Conservation (phyloP, 1,139 yeast genomes). For the Yamadazyma kanchanaburiensis region DNA sequence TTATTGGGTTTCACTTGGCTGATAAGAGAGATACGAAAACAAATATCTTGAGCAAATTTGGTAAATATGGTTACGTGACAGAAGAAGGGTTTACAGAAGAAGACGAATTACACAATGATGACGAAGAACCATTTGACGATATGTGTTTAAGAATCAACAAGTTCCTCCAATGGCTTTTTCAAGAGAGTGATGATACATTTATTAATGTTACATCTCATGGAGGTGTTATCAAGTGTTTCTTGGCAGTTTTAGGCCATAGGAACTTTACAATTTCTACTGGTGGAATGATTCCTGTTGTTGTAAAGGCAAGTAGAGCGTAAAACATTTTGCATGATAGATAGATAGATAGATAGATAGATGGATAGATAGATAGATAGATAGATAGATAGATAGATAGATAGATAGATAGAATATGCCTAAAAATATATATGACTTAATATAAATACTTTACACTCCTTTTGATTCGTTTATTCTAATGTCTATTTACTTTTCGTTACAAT, state of each 20-base stretch:
- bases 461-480: no score
- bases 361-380: no score
- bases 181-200: constrained; percentile 19
- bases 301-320: constrained; percentile 37
- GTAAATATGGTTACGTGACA: constrained; percentile 17
- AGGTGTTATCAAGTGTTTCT: constrained; percentile 56
- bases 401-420: no score
- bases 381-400: no score
- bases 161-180: constrained; percentile 40
- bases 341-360: no score
- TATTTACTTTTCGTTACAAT: no score
- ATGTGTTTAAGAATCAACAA: constrained; percentile 46
- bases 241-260: constrained; percentile 55
- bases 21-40: constrained; percentile 52
- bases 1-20: constrained; percentile 66
- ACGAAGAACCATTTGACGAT: constrained; percentile 27
- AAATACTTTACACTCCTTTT: no score
- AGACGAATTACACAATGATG: constrained; percentile 39
- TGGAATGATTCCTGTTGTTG: constrained; percentile 64
- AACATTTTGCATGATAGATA: no score
- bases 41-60: constrained; percentile 17
- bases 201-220: constrained; percentile 60
- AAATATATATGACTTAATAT: no score
- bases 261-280: constrained; percentile 60
- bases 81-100: constrained; percentile 46